Evolutionary conservation across 495 filamentous ascomycete genomes (phyloP), one percentile per base, ranked within the genome.

Genomic region (Melanomma pulvis-pyrius): DNA sequence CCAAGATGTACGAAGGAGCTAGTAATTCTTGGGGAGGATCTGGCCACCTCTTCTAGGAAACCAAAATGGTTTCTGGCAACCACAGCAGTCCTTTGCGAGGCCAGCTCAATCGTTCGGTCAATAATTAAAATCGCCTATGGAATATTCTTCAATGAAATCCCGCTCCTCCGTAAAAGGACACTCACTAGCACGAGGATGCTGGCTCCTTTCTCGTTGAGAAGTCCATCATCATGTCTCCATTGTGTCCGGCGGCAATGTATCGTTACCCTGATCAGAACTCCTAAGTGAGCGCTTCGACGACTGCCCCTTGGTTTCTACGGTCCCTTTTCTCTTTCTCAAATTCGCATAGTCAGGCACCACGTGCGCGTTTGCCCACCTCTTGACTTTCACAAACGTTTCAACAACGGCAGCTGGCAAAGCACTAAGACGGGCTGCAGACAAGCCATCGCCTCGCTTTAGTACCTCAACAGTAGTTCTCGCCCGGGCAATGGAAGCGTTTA

Each of bases 321-420:
- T 44, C 30, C 65, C 28, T 68, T 76, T 76, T 77, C 67, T 78
- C 69, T 62, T 55, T 68, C 78, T 78, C 67, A 75, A 74, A 0
- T 11, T 19, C 24, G 28, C 9, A 32, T 60, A 57, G 34, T 70
- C 68, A 30, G 48, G 61, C 36, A 83, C 87, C 59, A 94, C 88
- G 78, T 93, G 94, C 50, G 80, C 79, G 57, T 86, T 74, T 49
- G 90, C 84, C 92, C 92, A 96, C 60, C 89, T 83, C 59, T 82
- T 81, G 51, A 96, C 91, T 59, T 79, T 82, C 71, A 80, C 78
- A 39, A 87, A 83, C 77, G 92, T 94, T 47, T 79, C 78, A 30
- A 34, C 48, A 12, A 69, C n/a, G 1, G 44, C 63, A 15, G 39
- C 28, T 13, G 67, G 67, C 5, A 65, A n/a, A 0, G 15, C 46